Conservation (phyloP, 1,284 basidiomycete genomes). For the Ganoderma sinense region DNA sequence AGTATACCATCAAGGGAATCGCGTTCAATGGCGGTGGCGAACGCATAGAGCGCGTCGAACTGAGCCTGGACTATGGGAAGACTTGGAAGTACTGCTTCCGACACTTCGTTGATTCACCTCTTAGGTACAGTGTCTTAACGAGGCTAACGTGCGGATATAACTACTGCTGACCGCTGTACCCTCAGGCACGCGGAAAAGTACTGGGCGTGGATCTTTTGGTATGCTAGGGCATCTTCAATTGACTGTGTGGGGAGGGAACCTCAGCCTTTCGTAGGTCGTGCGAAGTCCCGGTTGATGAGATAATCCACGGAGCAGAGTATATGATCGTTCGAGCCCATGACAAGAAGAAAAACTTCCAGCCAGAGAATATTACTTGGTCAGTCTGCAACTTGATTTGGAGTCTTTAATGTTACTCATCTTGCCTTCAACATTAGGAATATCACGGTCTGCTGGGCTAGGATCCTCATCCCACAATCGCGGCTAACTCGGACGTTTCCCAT, state of each 20-base stretch:
- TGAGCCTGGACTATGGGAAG: slow-evolving; percentile 34
- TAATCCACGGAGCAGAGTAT: slow-evolving; percentile 26
- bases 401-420: not conserved
- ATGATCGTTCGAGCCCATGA: slow-evolving; percentile 32
- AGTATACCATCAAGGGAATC: slow-evolving; percentile 31
- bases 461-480: not conserved
- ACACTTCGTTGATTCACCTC: slow-evolving; percentile 27
- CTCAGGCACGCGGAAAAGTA: slow-evolving; percentile 35
- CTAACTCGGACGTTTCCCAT: not conserved
- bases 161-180: not conserved
- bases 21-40: slow-evolving; percentile 34
- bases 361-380: slow-evolving; percentile 32
- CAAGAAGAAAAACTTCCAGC: slow-evolving; percentile 33
- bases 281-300: slow-evolving; percentile 29
- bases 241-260: not conserved
- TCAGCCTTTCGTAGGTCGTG: slow-evolving; percentile 28
- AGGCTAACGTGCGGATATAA: not conserved
- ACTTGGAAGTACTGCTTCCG: slow-evolving; percentile 36
- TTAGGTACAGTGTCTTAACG: slow-evolving; percentile 16
- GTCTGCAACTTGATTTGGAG: not conserved
- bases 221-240: not conserved
- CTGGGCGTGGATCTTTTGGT: slow-evolving; percentile 40
- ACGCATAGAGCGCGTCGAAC: slow-evolving; percentile 32
- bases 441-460: slow-evolving; percentile 9
- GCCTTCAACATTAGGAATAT: slow-evolving; percentile 18